These are phyloP conservation scores for Reutealis trisperma DNA, from an alignment of 345 rosid species.

Conservation along the genomic window DNA sequence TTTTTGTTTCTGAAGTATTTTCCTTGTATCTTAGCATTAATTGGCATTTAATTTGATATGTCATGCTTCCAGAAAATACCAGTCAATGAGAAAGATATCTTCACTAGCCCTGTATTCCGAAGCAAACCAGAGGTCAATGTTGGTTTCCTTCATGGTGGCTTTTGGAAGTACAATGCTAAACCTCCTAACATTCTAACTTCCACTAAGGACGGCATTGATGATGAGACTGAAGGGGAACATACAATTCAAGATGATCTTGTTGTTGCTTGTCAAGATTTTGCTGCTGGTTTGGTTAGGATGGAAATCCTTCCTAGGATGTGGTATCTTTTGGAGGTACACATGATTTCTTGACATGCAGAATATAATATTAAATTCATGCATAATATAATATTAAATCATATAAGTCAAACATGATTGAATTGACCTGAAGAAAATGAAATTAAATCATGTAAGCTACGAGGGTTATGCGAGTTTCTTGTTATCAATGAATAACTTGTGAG, in stretches of 20 bases:
- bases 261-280: slow-evolving; percentile 90
- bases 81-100: slow-evolving; percentile 42
- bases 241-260: slow-evolving; percentile 84
- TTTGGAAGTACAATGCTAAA: slow-evolving; percentile 95
- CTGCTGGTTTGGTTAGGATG: slow-evolving; percentile 91
- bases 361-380: background rate
- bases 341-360: background rate
- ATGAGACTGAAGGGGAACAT: slow-evolving; percentile 55
- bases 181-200: slow-evolving; percentile 63
- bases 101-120: slow-evolving; percentile 81
- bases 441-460: background rate
- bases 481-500: background rate
- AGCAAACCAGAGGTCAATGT: slow-evolving; percentile 71
- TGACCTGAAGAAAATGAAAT: background rate
- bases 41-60: slow-evolving; percentile 12
- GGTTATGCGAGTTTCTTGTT: background rate
- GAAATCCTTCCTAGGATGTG: slow-evolving; percentile 72
- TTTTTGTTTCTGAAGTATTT: background rate
- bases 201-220: slow-evolving; percentile 47
- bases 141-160: slow-evolving; percentile 81
- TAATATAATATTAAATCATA: background rate
- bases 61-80: slow-evolving; percentile 56
- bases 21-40: background rate
- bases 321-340: slow-evolving; percentile 73
- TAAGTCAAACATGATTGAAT: too few relatives aligned